phyloP scores from a whole-genome alignment of 495 filamentous ascomycete genomes.

The Neurospora sp. region DNA sequence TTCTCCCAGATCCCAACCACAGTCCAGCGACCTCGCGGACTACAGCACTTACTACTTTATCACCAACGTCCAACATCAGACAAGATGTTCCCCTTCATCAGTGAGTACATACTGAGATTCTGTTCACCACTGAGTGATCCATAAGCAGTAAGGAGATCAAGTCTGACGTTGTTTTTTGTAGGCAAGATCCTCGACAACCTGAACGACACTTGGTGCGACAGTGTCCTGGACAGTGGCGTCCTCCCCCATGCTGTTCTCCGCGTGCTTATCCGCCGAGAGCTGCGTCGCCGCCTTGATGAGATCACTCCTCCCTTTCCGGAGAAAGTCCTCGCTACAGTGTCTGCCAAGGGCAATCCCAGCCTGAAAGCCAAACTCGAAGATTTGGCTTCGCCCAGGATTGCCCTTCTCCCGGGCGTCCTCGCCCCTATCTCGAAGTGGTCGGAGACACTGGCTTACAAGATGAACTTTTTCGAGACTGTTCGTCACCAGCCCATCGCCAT shows the following conservation, averaged over 20 bases:
- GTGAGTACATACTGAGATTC: background rate
- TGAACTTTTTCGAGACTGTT: constrained; percentile 44
- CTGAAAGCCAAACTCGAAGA: background rate
- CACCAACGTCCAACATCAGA: background rate
- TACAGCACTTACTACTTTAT: background rate
- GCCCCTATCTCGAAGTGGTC: background rate
- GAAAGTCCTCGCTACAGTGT: background rate
- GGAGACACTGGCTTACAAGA: constrained; percentile 41
- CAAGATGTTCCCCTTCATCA: background rate
- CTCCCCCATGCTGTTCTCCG: constrained; percentile 50
- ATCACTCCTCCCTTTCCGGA: constrained; percentile 18
- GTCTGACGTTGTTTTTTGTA: background rate
- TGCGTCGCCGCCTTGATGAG: constrained; percentile 38
- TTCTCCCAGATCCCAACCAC: background rate
- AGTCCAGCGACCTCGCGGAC: background rate
- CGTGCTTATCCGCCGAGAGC: constrained; percentile 44
- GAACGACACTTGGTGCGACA: constrained; percentile 7
- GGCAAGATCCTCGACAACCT: background rate
- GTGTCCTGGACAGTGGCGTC: constrained; percentile 46
- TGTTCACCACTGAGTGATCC: background rate
- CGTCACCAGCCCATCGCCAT: constrained; percentile 50
- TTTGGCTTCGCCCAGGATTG: constrained; percentile 28
- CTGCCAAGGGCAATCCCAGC: background rate
- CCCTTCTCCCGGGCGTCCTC: background rate
- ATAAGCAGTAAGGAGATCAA: background rate